Evolutionary conservation across 345 rosid genomes (phyloP).

Genomic region (Clausena lansium): DNA sequence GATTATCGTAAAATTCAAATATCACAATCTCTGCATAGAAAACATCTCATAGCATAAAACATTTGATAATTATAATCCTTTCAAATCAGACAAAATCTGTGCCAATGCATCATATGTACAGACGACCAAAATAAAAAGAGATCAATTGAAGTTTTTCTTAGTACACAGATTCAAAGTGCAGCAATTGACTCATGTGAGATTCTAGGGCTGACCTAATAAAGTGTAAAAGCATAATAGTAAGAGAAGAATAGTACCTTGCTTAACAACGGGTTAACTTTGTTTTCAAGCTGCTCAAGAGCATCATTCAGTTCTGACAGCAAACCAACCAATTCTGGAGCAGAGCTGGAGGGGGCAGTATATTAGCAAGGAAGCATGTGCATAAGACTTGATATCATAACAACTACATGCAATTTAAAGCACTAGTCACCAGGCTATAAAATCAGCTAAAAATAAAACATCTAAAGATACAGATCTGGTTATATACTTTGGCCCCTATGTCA

Average conservation of each 20-base stretch:
- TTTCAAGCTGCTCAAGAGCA: constrained; percentile 69
- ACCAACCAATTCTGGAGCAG: constrained; percentile 93
- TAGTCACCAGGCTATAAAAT: background rate
- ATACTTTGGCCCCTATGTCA: background rate
- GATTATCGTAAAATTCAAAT: background rate
- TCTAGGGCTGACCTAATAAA: background rate
- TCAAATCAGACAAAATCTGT: background rate
- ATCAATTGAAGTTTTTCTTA: background rate
- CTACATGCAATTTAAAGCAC: background rate
- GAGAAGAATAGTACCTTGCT: constrained; percentile 45
- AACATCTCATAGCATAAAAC: background rate
- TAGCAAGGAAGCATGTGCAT: background rate
- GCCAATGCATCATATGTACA: background rate
- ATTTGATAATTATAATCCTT: background rate
- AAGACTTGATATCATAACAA: background rate
- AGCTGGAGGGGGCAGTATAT: constrained; percentile 38
- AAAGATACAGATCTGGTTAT: background rate
- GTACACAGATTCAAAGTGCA: background rate
- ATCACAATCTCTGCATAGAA: background rate
- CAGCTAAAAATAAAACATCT: background rate
- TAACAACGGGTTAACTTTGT: constrained; percentile 64
- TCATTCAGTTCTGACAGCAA: constrained; percentile 76
- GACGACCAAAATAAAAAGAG: background rate
- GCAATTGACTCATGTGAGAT: background rate
- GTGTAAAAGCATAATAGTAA: background rate